phyloP scores from a whole-genome alignment of 2,329 filamentous ascomycete species.

The Tolypocladium tropicale region DNA sequence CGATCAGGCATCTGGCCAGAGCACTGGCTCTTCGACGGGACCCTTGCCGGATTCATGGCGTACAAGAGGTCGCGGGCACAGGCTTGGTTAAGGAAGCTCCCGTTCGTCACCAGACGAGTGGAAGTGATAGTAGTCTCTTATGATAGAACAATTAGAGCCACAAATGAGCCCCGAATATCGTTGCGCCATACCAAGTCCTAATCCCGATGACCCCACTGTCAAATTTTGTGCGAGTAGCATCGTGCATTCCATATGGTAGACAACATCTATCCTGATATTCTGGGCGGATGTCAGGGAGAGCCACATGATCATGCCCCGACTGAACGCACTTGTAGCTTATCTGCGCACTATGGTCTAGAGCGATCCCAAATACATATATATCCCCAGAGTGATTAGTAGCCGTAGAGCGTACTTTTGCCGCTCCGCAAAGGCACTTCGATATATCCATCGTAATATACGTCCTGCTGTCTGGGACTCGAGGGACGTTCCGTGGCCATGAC shows the following conservation, averaged over 20 bases:
- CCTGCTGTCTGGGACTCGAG: not conserved
- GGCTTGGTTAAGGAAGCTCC: slow-evolving; percentile 39
- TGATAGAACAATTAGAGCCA: too few species aligned
- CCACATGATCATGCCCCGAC: too few species aligned
- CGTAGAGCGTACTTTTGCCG: slow-evolving; percentile 25
- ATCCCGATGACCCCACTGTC: too few species aligned
- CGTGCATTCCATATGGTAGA: too few species aligned
- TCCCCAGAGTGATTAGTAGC: too few species aligned
- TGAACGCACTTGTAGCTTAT: too few species aligned
- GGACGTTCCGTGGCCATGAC: slow-evolving; percentile 1
- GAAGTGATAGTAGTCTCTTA: not conserved
- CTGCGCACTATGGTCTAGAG: too few species aligned
- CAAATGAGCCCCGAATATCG: too few species aligned
- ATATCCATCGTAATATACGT: slow-evolving; percentile 3
- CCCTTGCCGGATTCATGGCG: slow-evolving; percentile 55
- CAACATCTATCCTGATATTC: too few species aligned
- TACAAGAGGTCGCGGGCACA: slow-evolving; percentile 49
- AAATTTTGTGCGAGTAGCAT: too few species aligned
- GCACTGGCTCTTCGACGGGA: slow-evolving; percentile 32
- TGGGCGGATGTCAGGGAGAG: too few species aligned
- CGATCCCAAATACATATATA: too few species aligned
- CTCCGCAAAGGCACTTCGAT: slow-evolving; percentile 21
- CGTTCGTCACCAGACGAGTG: not conserved
- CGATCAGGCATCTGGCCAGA: slow-evolving; percentile 23
- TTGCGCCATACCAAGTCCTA: not conserved